A percentile compares a stretch with the other conserved stretches of the same genome.
Evolutionary conservation across 1,284 basidiomycete genomes (phyloP).

Genomic region (Ganoderma lucidum): DNA sequence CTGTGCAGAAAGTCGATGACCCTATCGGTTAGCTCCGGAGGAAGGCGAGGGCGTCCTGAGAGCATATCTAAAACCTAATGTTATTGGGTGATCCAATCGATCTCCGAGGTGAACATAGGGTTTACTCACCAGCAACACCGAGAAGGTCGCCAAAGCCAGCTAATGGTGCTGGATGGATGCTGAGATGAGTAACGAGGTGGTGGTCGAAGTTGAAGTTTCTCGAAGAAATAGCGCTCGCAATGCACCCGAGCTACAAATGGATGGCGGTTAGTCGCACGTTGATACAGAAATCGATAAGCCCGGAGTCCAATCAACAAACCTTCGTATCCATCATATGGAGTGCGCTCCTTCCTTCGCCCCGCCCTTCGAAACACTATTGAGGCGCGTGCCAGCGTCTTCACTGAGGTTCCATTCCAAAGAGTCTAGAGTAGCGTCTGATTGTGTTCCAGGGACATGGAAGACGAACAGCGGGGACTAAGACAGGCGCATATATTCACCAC

Average conservation of each 20-base stretch:
- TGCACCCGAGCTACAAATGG: background rate
- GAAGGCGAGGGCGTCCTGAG: background rate
- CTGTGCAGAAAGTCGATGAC: slow-evolving; percentile 1
- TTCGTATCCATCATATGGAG: background rate
- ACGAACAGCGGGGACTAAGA: background rate
- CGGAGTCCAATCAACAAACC: background rate
- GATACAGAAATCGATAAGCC: background rate
- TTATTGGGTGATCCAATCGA: background rate
- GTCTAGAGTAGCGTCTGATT: background rate
- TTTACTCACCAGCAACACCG: background rate
- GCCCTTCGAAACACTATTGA: background rate
- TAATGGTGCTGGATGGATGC: background rate
- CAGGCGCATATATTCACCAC: background rate
- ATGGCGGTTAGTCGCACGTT: background rate
- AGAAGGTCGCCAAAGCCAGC: background rate
- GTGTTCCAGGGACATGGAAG: background rate
- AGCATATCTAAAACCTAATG: background rate
- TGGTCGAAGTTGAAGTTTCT: background rate
- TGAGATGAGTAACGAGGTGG: background rate
- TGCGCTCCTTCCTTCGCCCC: background rate
- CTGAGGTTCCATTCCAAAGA: background rate
- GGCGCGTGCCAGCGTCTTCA: background rate
- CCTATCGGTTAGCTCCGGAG: slow-evolving; percentile 3
- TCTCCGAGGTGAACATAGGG: background rate
- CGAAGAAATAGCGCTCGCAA: background rate